Base-by-base conservation (phyloP, 1,284 basidiomycete genomes). In the Ganoderma resinaceum region DNA sequence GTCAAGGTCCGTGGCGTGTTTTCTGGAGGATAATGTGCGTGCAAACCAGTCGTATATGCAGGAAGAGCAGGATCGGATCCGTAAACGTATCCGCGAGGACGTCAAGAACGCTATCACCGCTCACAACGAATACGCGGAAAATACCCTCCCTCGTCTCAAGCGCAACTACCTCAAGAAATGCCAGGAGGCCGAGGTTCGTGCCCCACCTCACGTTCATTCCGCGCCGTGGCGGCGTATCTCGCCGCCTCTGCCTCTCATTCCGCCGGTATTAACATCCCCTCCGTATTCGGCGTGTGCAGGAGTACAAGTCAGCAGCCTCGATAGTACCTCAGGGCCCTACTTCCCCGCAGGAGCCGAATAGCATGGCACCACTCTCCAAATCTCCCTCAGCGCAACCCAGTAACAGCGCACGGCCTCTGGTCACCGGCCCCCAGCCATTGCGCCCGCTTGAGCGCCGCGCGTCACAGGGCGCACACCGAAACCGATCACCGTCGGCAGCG, bases 41-140 rank as follows among this genome's bases (percentile, higher is more conserved):
- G 26, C 62, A 38, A 67, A 66, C 63, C 62, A 49, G 59, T 60
- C 8, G 33, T 61, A 38, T 61, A 38, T 52, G 55, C 69, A 95
- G 91, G 95, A 96, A 72, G 92, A 91, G 9, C 95, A 97, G 83
- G 92, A 94, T 65, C 88, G 95, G 49, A 96, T 95, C 33, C 87
- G 93, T 37, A 94, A 93, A 78, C 89, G 94, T n/a, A 93, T 97
- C 77, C 93, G 92, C 75, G 95, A 96, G 73, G 95, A 96, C 76
- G 80, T 96, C 70, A 96, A 95, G 79, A 87, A 88, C 9, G 94
- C 95, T 0, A 84, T 84, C 18, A 74, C 80, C 67, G 87, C 90
- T 23, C 95, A 96, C 80, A 86, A 86, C 37, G 95, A 96, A 29
- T 95, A 91, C 77, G 90, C 90, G 14, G 92, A 94, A 75, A 87